A percentile compares a stretch with the other conserved stretches of the same genome.
Evolutionary conservation across 331 rosid genomes (phyloP).

Genomic region (Erythrophleum ivorense): DNA sequence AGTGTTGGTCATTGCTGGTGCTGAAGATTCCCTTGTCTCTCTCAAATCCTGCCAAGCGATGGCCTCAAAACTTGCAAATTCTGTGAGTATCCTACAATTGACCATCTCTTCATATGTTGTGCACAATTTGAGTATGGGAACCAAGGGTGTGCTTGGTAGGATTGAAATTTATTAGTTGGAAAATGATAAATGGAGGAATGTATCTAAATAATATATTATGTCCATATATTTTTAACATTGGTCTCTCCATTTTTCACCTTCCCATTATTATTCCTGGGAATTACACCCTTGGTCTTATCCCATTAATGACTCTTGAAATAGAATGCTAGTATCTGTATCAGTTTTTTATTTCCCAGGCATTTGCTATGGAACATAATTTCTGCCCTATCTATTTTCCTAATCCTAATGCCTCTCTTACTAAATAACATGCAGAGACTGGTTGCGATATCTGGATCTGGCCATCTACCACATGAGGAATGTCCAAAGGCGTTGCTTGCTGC

Average conservation of each 20-base stretch:
- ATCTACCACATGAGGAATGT: constrained; percentile 98
- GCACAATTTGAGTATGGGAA: constrained; percentile 25
- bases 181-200: not conserved
- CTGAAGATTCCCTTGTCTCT: constrained; percentile 86
- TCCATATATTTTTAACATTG: not conserved
- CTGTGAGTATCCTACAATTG: constrained; percentile 60
- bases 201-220: not conserved
- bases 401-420: constrained; percentile 11
- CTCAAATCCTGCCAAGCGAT: constrained; percentile 75
- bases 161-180: not conserved
- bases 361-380: constrained; percentile 1
- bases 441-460: constrained; percentile 94
- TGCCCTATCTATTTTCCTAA: not conserved
- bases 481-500: constrained; percentile 94
- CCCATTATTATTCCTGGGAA: not conserved
- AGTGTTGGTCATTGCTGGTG: constrained; percentile 81
- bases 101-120: not conserved
- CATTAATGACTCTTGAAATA: constrained; percentile 7
- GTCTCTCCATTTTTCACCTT: not conserved
- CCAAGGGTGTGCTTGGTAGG: not conserved
- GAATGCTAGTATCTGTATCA: not conserved
- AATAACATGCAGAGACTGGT: constrained; percentile 77
- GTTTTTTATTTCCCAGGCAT: constrained; percentile 4
- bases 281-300: not conserved
- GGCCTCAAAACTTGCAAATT: constrained; percentile 86